Percentiles rank a stretch among this genome's conserved stretches.
phyloP scores from a whole-genome alignment of 2,329 filamentous ascomycete species.

The Pyricularia sp. region DNA sequence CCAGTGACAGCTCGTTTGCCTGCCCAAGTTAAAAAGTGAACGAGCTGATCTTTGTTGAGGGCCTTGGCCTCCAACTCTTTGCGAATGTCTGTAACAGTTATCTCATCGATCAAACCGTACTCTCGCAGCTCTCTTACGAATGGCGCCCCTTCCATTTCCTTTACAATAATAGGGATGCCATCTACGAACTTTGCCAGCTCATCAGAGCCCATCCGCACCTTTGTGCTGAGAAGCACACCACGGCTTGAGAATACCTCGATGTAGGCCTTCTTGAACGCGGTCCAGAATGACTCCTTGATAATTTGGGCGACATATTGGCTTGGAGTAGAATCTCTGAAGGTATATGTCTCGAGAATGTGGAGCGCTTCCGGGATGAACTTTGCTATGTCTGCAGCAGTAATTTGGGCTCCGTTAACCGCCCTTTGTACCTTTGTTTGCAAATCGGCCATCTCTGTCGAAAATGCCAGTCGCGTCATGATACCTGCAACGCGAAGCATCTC shows the following conservation, averaged over 20 bases:
- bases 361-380: conserved; percentile 64
- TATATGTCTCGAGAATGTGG: conserved; percentile 77
- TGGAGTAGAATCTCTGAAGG: conserved; percentile 80
- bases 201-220: conserved; percentile 64
- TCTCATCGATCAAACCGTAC: conserved; percentile 74
- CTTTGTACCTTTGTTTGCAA: conserved; percentile 49
- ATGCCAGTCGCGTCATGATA: conserved; percentile 79
- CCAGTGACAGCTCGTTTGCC: conserved; percentile 57
- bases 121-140: conserved; percentile 74
- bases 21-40: conserved; percentile 76
- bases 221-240: conserved; percentile 72
- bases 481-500: conserved; percentile 87
- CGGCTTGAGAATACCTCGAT: conserved; percentile 83
- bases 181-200: conserved; percentile 62
- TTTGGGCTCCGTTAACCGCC: conserved; percentile 30
- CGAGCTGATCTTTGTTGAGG: conserved; percentile 62
- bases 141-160: conserved; percentile 55
- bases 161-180: conserved; percentile 74
- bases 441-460: conserved; percentile 73
- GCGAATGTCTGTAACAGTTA: conserved; percentile 78
- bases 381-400: conserved; percentile 50
- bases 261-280: conserved; percentile 64
- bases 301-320: conserved; percentile 70
- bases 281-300: conserved; percentile 95
- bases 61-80: conserved; percentile 72